Base-by-base conservation (phyloP, 768 basidiomycete species). In the Cantharellus anzutake region DNA sequence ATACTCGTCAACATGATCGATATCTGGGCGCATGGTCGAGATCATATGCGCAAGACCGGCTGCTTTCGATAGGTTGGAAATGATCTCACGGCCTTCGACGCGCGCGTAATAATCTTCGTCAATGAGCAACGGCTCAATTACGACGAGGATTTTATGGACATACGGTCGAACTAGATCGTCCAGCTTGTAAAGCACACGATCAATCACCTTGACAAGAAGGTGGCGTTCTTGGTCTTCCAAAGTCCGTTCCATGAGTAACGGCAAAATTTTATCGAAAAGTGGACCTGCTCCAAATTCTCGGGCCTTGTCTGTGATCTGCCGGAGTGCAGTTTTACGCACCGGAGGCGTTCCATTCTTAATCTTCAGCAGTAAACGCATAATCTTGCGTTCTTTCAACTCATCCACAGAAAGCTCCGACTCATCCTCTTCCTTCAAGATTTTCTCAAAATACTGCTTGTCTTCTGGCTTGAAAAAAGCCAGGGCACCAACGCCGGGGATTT, bases 11-110 rank as follows among this genome's bases (percentile, higher is more conserved):
- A 96, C 92, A 66, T 98, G 94, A 71, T 99, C 94, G 63, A 98
- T 98, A 76, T 99, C 94, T 2, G 96, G 94, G 65, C 94, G 86
- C 94, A 99, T 98, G 20, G 94, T 99, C 41, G 96, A 99, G 66
- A 99, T 99, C 96, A 99, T 98, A 73, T 99, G 96, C 2, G 96
- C 94, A 35, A 99, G 83, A 72, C 96, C 96, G 39, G 93, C 94
- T 5, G 96, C 96, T 72, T 98, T 99, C 38, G 96, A 94, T 48
- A 98, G 75, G 71, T 98, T 99, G 66, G 90, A 94, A 65, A 98
- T 99, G 69, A 99, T 98, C 75, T 99, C 96, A 41, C 94, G 90
- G 64, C 96, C 96, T 73, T 98, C 96, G 50, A 97, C 92, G 70
- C 91, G 88, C 52, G 86, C 86, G 65, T 89, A 91, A 71, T 90